phyloP scores from a whole-genome alignment of 306 rosid genomes.

The Citrullus colocynthis region DNA sequence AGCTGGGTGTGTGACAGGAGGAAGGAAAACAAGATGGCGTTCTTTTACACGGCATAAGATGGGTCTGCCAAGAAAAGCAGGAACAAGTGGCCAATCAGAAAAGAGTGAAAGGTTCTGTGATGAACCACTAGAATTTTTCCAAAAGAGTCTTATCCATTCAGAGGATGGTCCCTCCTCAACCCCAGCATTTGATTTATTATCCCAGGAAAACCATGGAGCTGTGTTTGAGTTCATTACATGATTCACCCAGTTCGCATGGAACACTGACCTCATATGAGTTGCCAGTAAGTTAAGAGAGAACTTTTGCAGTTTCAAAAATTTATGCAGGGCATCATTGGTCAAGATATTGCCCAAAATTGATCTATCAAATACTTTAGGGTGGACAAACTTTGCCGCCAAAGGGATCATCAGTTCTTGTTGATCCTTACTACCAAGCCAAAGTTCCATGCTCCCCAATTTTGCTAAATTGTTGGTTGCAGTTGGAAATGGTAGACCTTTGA shows the following conservation, averaged over 20 bases:
- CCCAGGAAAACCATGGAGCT: conserved; percentile 98
- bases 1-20: conserved; percentile 28
- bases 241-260: conserved; percentile 74
- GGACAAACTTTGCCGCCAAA: conserved; percentile 70
- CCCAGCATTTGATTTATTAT: conserved; percentile 47
- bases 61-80: conserved; percentile 93
- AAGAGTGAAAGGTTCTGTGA: conserved; percentile 54
- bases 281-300: conserved; percentile 69
- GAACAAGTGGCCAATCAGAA: conserved; percentile 92
- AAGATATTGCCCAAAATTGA: conserved; percentile 52
- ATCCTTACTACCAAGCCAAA: conserved; percentile 83
- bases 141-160: conserved; percentile 81
- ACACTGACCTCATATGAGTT: conserved; percentile 60
- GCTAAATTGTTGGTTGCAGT: conserved; percentile 56
- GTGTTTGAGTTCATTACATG: conserved; percentile 68
- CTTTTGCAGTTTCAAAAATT: conserved; percentile 47
- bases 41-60: conserved; percentile 83
- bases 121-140: conserved; percentile 53
- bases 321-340: conserved; percentile 35
- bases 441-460: conserved; percentile 64
- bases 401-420: conserved; percentile 72
- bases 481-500: conserved; percentile 88
- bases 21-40: conserved; percentile 67
- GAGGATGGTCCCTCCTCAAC: conserved; percentile 79
- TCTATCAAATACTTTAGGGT: conserved; percentile 60